A percentile compares a stretch with the other conserved stretches of the same genome.
Conservation (phyloP, 805 yeast genomes). For the Ogataea zsoltii region DNA sequence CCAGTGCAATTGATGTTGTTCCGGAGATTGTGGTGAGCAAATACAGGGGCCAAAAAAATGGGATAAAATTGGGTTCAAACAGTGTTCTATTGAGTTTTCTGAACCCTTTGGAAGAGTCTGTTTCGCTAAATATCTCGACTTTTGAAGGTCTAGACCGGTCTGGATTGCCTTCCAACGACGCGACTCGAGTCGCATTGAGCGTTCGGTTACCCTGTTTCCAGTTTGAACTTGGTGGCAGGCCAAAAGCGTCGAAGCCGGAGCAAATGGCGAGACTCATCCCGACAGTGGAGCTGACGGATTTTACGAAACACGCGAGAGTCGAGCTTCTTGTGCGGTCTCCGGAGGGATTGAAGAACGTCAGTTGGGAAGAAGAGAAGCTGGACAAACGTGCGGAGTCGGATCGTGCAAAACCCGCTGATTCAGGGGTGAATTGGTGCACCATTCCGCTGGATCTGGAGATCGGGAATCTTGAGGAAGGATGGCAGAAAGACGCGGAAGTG, state of each 20-base stretch:
- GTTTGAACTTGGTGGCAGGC: conserved; percentile 18
- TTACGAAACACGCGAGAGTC: conserved; percentile 31
- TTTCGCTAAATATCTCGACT: conserved; percentile 17
- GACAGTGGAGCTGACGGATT: conserved; percentile 28
- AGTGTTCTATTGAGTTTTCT: conserved; percentile 16
- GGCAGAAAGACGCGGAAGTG: background rate
- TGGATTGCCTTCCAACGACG: background rate
- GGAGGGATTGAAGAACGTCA: conserved; percentile 6
- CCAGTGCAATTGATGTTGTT: conserved; percentile 21
- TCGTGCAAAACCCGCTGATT: conserved; percentile 17
- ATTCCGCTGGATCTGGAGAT: conserved; percentile 25
- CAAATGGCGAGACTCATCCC: conserved; percentile 29
- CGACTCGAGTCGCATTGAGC: background rate
- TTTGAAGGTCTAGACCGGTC: conserved; percentile 11
- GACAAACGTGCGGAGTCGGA: background rate
- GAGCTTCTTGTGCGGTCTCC: conserved; percentile 32
- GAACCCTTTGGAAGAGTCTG: conserved; percentile 10
- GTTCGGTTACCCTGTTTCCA: conserved; percentile 24
- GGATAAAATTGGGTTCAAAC: background rate
- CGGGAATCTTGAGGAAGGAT: background rate
- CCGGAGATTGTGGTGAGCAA: conserved; percentile 23
- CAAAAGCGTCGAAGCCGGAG: conserved; percentile 14
- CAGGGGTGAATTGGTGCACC: conserved; percentile 32
- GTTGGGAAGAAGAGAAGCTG: conserved; percentile 5
- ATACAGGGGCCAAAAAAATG: conserved; percentile 1